Conservation (phyloP, 768 basidiomycete genomes). For the Crucibulum laeve region DNA sequence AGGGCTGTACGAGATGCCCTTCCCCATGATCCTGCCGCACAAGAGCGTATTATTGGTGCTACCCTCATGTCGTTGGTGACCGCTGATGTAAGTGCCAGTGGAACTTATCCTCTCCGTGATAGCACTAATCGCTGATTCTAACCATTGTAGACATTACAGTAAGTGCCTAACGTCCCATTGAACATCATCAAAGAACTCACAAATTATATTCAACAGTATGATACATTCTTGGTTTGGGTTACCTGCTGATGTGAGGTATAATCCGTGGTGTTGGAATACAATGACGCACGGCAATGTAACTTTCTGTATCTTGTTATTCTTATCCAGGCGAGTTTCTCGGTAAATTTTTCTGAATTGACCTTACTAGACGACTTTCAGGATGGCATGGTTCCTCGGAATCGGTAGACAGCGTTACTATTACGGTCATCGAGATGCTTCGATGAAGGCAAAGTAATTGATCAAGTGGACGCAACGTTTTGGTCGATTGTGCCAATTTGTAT, state of each 20-base stretch:
- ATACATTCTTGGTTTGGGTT: conserved; percentile 51
- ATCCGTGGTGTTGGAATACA: conserved; percentile 55
- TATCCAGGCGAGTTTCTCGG: conserved; percentile 33
- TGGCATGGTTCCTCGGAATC: conserved; percentile 51
- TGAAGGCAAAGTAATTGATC: not conserved
- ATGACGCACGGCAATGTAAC: conserved; percentile 80
- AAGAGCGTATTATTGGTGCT: conserved; percentile 70
- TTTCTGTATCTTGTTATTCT: conserved; percentile 49
- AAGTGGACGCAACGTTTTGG: conserved; percentile 25
- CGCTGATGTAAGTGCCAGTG: conserved; percentile 55
- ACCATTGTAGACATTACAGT: conserved; percentile 25
- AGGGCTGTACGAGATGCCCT: conserved; percentile 63
- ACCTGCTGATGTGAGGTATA: conserved; percentile 49
- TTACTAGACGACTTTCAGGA: conserved; percentile 19
- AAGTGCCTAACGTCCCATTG: conserved; percentile 51
- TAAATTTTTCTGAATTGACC: conserved; percentile 19
- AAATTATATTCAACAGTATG: conserved; percentile 37
- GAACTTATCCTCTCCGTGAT: conserved; percentile 1
- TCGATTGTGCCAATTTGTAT: conserved; percentile 33
- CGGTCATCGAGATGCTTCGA: conserved; percentile 13
- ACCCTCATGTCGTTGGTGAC: conserved; percentile 62
- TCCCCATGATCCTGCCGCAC: conserved; percentile 51
- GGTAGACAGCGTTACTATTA: conserved; percentile 42
- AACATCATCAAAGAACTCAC: conserved; percentile 2
- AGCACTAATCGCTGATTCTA: conserved; percentile 1